Conservation (phyloP, 805 yeast species). For the Zygoascus bituminiphila region DNA sequence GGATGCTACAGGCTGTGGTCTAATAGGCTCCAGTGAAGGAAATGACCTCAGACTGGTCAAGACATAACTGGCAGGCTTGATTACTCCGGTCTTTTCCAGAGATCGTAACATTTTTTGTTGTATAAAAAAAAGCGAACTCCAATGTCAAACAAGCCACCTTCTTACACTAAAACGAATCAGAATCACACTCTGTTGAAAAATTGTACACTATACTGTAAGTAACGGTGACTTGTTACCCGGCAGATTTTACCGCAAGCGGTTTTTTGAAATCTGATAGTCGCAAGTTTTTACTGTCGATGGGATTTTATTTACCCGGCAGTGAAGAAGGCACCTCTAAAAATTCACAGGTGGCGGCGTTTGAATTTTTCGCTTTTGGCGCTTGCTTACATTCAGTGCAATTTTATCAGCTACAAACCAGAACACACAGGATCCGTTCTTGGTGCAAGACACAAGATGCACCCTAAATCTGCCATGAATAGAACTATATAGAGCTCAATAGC, state of each 20-base stretch:
- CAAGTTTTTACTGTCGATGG: no score
- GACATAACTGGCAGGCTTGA: conserved; percentile 54
- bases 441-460: background rate
- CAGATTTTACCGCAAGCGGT: background rate
- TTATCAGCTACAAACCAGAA: background rate
- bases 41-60: conserved; percentile 71
- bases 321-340: no score
- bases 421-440: background rate
- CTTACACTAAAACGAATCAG: background rate
- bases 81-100: conserved; percentile 1
- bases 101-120: background rate
- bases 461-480: background rate
- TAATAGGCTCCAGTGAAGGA: conserved; percentile 84
- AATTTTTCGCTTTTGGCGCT: background rate
- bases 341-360: background rate
- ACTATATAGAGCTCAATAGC: background rate
- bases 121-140: no score
- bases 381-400: background rate
- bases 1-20: conserved; percentile 68
- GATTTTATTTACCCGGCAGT: background rate
- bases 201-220: background rate
- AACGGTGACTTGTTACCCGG: background rate
- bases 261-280: no score
- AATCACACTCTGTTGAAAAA: background rate
- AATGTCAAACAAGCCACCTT: no score